Conservation (phyloP, 257 asterid genomes). For the Plantago ovata region DNA sequence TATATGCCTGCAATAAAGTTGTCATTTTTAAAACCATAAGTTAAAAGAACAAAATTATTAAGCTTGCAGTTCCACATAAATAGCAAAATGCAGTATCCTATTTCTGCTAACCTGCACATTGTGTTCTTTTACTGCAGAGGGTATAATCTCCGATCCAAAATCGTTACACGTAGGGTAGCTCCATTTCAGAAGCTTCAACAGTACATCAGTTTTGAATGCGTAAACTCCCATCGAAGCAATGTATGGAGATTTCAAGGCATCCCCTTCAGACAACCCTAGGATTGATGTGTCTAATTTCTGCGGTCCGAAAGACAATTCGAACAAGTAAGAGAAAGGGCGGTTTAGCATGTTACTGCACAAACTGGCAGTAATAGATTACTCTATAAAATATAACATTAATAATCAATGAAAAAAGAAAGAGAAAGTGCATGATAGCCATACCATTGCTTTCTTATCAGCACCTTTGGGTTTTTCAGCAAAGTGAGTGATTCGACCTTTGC, state of each 20-base stretch:
- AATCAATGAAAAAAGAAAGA: not conserved
- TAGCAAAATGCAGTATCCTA: not conserved
- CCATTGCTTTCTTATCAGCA: slow-evolving; percentile 78
- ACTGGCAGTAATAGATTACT: not conserved
- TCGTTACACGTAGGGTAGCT: slow-evolving; percentile 79
- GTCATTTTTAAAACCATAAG: not conserved
- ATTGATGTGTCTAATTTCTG: slow-evolving; percentile 86
- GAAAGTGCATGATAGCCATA: slow-evolving; percentile 22
- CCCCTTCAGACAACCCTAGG: slow-evolving; percentile 64
- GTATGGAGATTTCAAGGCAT: slow-evolving; percentile 60
- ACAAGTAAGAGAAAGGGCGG: slow-evolving; percentile 1
- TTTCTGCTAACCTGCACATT: slow-evolving; percentile 59
- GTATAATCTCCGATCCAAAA: slow-evolving; percentile 93
- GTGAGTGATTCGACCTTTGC: slow-evolving; percentile 68
- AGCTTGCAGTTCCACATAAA: not conserved
- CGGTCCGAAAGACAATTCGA: slow-evolving; percentile 20
- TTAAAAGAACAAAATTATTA: not conserved
- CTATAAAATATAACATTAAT: not conserved
- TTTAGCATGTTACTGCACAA: not conserved
- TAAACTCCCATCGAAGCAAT: slow-evolving; percentile 98
- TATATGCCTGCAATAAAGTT: slow-evolving; percentile 54
- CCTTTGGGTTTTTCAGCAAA: slow-evolving; percentile 90
- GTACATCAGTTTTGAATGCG: slow-evolving; percentile 68
- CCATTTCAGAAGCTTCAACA: slow-evolving; percentile 66
- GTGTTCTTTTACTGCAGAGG: slow-evolving; percentile 67